phyloP scores from a whole-genome alignment of 202 grass and related monocot species.

The Brachypodium distachyon region DNA sequence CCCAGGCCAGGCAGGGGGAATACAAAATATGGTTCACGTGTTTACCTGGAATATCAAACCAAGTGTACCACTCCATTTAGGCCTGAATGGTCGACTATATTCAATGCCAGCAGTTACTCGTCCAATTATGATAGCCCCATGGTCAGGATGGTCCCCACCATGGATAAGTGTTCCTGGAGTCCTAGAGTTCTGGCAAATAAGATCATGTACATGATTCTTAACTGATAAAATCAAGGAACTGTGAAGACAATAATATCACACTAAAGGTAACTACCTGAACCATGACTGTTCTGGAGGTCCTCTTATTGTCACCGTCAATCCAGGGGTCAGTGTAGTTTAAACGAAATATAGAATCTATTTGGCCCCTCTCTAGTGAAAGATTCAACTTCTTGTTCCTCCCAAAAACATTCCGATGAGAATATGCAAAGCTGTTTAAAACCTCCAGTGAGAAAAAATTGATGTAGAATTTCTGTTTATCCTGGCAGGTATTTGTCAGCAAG shows the following conservation, averaged over 20 bases:
- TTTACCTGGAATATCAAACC: slow-evolving; percentile 91
- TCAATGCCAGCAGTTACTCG: slow-evolving; percentile 77
- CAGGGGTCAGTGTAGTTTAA: slow-evolving; percentile 94
- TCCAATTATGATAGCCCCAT: slow-evolving; percentile 68
- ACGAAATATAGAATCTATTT: slow-evolving; percentile 90
- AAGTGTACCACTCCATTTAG: slow-evolving; percentile 82
- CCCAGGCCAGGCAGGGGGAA: not conserved
- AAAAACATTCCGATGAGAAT: slow-evolving; percentile 93
- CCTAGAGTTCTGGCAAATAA: slow-evolving; percentile 62
- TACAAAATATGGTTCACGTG: not conserved
- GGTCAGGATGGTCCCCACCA: slow-evolving; percentile 54
- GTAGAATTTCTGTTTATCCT: not conserved
- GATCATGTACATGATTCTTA: not conserved
- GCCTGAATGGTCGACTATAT: slow-evolving; percentile 78
- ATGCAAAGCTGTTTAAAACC: slow-evolving; percentile 67
- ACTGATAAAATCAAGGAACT: not conserved
- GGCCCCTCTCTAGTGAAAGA: slow-evolving; percentile 82
- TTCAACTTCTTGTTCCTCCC: slow-evolving; percentile 94
- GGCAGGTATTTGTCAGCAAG: not conserved
- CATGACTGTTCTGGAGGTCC: slow-evolving; percentile 79
- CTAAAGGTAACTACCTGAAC: slow-evolving; percentile 57
- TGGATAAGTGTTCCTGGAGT: slow-evolving; percentile 74
- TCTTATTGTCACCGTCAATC: slow-evolving; percentile 96
- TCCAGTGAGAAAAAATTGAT: slow-evolving; percentile 2
- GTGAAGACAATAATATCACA: slow-evolving; percentile 1